Evolutionary conservation across 75 land plant species (phyloP), one percentile per base, ranked within the genome.

Genomic region (Selaginella tamariscina): DNA sequence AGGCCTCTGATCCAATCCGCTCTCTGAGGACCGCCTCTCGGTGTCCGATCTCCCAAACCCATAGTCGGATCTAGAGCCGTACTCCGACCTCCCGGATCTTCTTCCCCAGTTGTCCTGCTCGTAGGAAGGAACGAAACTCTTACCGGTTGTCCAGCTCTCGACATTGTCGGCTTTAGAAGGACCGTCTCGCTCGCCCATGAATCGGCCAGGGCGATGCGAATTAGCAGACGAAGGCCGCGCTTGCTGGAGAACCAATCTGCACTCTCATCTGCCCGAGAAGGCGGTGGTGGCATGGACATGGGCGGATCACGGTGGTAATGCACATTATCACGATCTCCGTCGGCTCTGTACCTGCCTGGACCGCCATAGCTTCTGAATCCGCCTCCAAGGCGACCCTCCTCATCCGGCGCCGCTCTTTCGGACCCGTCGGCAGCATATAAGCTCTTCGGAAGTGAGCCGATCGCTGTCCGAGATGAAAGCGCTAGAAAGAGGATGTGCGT

Each of bases 291-390:
- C 9, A 27, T 20, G 0, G 71, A 29, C 0, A 54, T 56, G 21
- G 65, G 65, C 0, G 67, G 67, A 24, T n/a, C 31, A 15, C 22
- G 8, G 63, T 2, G 33, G 0, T 8, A 13, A 13, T 66, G 33
- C 62, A 5, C 20, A n/a, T 21, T 13, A 59, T 27, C 62, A n/a
- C 62, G 62, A 26, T 27, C 62, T 2, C 26, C 62, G 26, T n/a
- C 21, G n/a, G n/a, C n/a, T n/a, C n/a, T n/a, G n/a, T n/a, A n/a
- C n/a, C n/a, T n/a, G 21, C 26, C 8, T 5, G 8, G 8, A n/a
- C 62, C 62, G 8, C 62, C 62, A 59, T 59, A 59, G 62, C 26
- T 23, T 23, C 26, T 5, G 26, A 59, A 59, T 23, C 62, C 62
- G 8, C 62, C 62, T 2, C 62, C 62, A n/a, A 59, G 62, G 62